phyloP scores from a whole-genome alignment of 768 basidiomycete species.

The Cytidiella melzeri region DNA sequence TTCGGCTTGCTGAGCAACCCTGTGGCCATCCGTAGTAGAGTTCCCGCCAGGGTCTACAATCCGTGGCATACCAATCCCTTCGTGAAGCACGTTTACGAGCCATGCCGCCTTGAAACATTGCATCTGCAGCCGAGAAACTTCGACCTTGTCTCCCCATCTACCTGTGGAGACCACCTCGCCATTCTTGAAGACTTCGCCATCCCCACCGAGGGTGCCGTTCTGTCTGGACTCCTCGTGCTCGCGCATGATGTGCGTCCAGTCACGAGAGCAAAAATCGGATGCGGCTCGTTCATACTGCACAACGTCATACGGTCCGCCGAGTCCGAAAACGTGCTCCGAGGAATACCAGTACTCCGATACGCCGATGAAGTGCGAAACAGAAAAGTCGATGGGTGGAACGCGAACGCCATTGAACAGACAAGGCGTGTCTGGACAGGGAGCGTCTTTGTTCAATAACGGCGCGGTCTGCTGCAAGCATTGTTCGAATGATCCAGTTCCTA shows the following conservation, averaged over 20 bases:
- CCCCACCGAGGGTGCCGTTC: slow-evolving; percentile 40
- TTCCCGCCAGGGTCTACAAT: slow-evolving; percentile 85
- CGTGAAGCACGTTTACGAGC: slow-evolving; percentile 93
- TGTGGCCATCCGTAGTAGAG: slow-evolving; percentile 56
- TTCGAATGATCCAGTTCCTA: slow-evolving; percentile 89
- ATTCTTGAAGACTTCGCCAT: slow-evolving; percentile 56
- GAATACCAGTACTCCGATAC: slow-evolving; percentile 99
- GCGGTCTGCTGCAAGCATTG: slow-evolving; percentile 68
- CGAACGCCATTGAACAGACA: slow-evolving; percentile 95
- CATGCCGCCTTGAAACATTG: slow-evolving; percentile 99
- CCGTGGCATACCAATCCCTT: slow-evolving; percentile 92
- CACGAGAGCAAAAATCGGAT: slow-evolving; percentile 69
- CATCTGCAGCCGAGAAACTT: slow-evolving; percentile 83
- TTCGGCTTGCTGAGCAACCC: slow-evolving; percentile 69
- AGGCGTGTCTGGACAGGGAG: slow-evolving; percentile 75
- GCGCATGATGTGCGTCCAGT: slow-evolving; percentile 71
- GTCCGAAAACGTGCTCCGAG: slow-evolving; percentile 91
- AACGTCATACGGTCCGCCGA: slow-evolving; percentile 94
- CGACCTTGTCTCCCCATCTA: slow-evolving; percentile 69
- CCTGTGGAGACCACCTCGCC: slow-evolving; percentile 60
- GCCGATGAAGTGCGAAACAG: slow-evolving; percentile 90
- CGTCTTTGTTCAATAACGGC: slow-evolving; percentile 77
- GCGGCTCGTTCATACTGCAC: slow-evolving; percentile 95
- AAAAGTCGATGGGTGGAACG: slow-evolving; percentile 92
- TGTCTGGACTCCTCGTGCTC: slow-evolving; percentile 53